Percentiles rank a stretch among this genome's conserved stretches.
Evolutionary conservation across 352 stramenopile species (phyloP).

Genomic region (Pythium periplocum): DNA sequence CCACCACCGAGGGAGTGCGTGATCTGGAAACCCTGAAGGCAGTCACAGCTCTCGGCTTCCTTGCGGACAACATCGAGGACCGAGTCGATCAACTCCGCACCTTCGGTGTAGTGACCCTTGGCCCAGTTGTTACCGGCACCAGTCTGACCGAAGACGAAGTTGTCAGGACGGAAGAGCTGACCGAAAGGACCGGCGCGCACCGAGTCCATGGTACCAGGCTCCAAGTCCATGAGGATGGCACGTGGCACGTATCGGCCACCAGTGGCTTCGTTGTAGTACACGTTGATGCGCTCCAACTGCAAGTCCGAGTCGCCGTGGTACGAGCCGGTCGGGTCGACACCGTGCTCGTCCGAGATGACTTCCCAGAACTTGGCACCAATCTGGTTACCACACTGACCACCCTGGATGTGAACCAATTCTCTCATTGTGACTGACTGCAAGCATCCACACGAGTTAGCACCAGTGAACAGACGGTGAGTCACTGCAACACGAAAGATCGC

Average conservation of each 20-base stretch:
- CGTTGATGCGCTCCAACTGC: conserved; percentile 98
- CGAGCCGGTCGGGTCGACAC: conserved; percentile 87
- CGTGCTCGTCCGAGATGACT: conserved; percentile 96
- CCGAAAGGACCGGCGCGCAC: conserved; percentile 95
- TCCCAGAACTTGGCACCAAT: conserved; percentile 99
- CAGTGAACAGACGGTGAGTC: too few species aligned
- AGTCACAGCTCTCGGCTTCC: conserved; percentile 97
- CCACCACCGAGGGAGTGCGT: conserved; percentile 99
- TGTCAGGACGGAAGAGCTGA: conserved; percentile 98
- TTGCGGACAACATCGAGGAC: conserved; percentile 98
- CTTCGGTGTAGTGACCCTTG: conserved; percentile 99
- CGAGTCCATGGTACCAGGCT: conserved; percentile 99
- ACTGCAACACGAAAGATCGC: background rate
- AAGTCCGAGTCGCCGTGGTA: conserved; percentile 96
- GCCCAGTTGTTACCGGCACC: conserved; percentile 99
- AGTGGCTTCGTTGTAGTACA: conserved; percentile 99
- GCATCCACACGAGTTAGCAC: conserved; percentile 1
- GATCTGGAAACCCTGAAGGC: conserved; percentile 99
- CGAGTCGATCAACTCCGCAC: conserved; percentile 97
- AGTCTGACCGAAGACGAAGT: conserved; percentile 99
- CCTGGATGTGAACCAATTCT: conserved; percentile 98
- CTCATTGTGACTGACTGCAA: conserved; percentile 70
- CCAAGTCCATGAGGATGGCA: conserved; percentile 98
- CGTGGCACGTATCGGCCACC: conserved; percentile 96
- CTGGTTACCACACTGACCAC: conserved; percentile 98